Evolutionary conservation across 2,329 filamentous ascomycete genomes (phyloP), one percentile per base, ranked within the genome.

Genomic region (Ceratocystis cubensis): DNA sequence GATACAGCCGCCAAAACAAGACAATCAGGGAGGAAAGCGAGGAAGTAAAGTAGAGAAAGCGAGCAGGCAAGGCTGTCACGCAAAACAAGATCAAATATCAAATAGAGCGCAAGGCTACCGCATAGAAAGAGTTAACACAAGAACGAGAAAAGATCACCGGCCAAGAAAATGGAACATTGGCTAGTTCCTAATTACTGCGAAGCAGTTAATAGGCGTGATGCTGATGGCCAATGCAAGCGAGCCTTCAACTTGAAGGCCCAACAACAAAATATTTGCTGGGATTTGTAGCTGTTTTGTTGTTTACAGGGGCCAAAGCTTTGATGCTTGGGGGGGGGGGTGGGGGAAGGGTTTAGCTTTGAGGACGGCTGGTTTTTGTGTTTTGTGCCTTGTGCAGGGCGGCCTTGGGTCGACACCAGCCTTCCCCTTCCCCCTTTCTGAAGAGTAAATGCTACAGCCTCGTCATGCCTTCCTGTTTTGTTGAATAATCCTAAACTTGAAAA

Each of bases 381-480:
- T 13, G 17, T 8, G 20, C 20, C 10, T 5, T 17, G 53, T 30
- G 53, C 30, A 15, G 30, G 53, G 53, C 53, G 20, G 46, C n/a
- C 46, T 50, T 22, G 22, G 17, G 53, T 22, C 53, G 10, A 17
- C 22, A 57, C 53, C 4, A 30, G 53, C 53, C 37, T 41, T 41
- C 37, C 37, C 37, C 37, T 13, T 41, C 37, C 8, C 50, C 22
- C 53, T 28, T 15, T 17, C 13, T 56, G 53, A 57, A 17, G 53
- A 57, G 22, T 5, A 15, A 28, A 22, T 28, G 30, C 3, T 17
- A 13, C 53, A 57, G 53, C 53, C 53, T 57, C 15, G 53, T 22
- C 53, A 57, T 30, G 28, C 53, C 53, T 59, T 57, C 53, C 53
- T 33, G 25, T 33, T 59, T 59, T 17, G 53, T 59, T 59, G 53